These are phyloP conservation scores for Entonaema liquescens DNA, from an alignment of 495 filamentous ascomycete species.

Conservation along the genomic window DNA sequence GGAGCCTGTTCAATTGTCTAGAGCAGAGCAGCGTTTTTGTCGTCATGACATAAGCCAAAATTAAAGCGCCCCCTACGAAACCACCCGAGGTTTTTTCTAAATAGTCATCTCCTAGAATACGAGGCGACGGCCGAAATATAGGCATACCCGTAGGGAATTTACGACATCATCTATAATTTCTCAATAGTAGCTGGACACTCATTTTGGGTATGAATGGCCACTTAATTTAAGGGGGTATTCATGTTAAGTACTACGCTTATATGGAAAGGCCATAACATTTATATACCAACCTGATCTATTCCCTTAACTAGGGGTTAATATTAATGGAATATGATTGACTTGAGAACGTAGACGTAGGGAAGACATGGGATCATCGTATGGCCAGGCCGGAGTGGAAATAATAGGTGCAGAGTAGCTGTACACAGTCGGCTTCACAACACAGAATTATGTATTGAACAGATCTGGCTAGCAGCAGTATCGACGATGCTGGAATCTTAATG, in stretches of 20 bases:
- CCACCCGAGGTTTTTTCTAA: not conserved
- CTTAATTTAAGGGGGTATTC: not conserved
- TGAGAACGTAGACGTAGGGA: not conserved
- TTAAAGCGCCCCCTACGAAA: not conserved
- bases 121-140: not conserved
- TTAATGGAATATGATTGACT: not conserved
- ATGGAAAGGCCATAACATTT: not conserved
- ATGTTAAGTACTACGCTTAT: not conserved
- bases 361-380: not conserved
- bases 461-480: not conserved
- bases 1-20: not conserved
- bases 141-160: not conserved
- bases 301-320: not conserved
- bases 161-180: not conserved
- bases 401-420: not conserved
- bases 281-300: not conserved
- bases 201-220: not conserved
- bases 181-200: not conserved
- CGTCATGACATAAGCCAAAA: not conserved
- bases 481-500: constrained; percentile 6
- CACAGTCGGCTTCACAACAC: constrained; percentile 8
- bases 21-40: not conserved
- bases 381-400: not conserved
- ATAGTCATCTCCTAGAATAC: not conserved
- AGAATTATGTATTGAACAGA: constrained; percentile 17